Conservation (phyloP, 2,329 filamentous ascomycete genomes). For the Sporothrix dimorphospora region DNA sequence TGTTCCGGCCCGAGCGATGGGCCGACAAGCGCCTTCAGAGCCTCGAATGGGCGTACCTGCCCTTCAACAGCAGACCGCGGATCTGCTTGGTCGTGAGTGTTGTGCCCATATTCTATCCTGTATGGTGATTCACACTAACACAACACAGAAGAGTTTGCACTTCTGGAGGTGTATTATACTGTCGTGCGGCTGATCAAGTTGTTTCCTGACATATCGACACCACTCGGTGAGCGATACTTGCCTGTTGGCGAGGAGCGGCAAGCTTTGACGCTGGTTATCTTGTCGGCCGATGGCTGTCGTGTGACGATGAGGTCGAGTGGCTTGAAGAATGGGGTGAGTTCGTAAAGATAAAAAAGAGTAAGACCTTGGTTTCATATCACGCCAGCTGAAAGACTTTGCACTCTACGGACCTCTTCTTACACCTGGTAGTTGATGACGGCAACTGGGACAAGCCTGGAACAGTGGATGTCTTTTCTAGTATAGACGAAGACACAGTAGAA, state of each 20-base stretch:
- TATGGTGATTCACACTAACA: too few relatives aligned
- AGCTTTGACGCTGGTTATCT: constrained; percentile 11
- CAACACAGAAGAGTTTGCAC: neutral
- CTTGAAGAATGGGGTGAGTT: too few relatives aligned
- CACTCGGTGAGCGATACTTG: neutral
- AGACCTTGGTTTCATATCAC: too few relatives aligned
- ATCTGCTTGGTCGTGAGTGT: constrained; percentile 14
- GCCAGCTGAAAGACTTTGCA: too few relatives aligned
- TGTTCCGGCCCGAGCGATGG: constrained; percentile 30
- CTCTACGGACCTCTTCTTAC: too few relatives aligned
- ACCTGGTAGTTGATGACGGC: too few relatives aligned
- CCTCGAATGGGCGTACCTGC: constrained; percentile 28
- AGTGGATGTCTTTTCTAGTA: too few relatives aligned
- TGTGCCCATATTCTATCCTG: too few relatives aligned
- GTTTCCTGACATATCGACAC: neutral
- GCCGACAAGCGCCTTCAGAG: neutral
- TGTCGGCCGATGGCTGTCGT: neutral
- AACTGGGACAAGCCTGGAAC: too few relatives aligned
- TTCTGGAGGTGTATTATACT: constrained; percentile 12
- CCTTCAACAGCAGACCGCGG: constrained; percentile 28
- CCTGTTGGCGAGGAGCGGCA: constrained; percentile 15
- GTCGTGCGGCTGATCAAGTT: constrained; percentile 1
- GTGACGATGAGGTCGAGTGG: neutral
- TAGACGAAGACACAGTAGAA: too few relatives aligned
- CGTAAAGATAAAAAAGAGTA: too few relatives aligned